Base-by-base conservation (phyloP, 306 rosid genomes). In the Calophaca sinica region DNA sequence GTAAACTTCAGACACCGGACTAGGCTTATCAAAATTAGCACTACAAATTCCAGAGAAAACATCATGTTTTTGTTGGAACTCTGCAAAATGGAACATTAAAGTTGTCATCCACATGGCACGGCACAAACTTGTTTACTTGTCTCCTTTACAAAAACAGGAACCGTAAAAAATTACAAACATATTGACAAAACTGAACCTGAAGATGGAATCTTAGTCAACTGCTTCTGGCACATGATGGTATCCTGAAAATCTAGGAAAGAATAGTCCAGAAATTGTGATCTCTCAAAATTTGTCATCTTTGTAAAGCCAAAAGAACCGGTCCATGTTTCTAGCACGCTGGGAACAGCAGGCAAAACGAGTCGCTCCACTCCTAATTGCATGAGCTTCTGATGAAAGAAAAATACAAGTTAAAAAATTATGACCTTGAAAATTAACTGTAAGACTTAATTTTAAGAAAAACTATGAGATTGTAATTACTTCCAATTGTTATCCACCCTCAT, bases 211-310 rank as follows among this genome's bases (percentile, higher is more conserved):
- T 83, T 80, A 41, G 63, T 82, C 80, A 94, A 80, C 75, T 94
- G 81, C 75, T 94, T 94, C 68, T 87, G 98, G 82, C 98, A 94
- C 94, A 87, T 90, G 64, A 84, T 52, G 67, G 97, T 87, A 68
- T 48, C 93, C 77, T 87, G 92, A 72, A 91, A 94, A 75, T 87
- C 88, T 68, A 94, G 85, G 84, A 94, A 94, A 50, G 90, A 85
- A 35, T 72, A 85, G 75, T 88, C 81, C 73, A 91, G 75, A 87
- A 90, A 91, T 60, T 87, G 82, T 5, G 74, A 81, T 75, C 94
- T 88, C 75, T 94, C 93, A 6, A 70, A 53, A 66, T 53, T 64
- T 31, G 88, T 86, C 93, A 94, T 91, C 81, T 70, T 72, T 50
- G 85, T 67, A 78, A 91, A 91, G 54, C 94, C 96, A 75, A 94